Evolutionary conservation across 1,139 yeast species (phyloP), one percentile per base, ranked within the genome.

Genomic region (Candida buenavistaensis): DNA sequence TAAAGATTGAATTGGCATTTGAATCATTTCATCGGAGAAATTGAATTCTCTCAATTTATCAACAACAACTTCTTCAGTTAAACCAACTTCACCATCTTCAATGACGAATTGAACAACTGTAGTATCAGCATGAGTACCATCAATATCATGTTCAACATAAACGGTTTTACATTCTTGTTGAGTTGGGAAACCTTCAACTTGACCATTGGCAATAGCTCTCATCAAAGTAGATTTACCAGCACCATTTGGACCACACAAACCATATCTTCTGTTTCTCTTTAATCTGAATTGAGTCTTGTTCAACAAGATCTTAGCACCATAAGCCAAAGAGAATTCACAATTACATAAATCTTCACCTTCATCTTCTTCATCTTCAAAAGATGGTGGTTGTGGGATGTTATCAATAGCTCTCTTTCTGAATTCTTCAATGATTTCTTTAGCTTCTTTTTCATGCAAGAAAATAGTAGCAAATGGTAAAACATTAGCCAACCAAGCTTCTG

Each of bases 171-270:
- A 88, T 76, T 88, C 97, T 38, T 87, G 95, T 75, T 89, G 96
- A 57, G 94, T 74, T 76, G 98, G 98, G 96, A 92, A 92, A 72
- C 97, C 97, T 68, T 92, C 97, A 62, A 92, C 97, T 80, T 92
- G 97, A 70, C 97, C 97, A 76, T 92, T 90, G 55, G 97, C 97
- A 74, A 92, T 87, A 57, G 98, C 97, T 80, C 97, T 88, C 97
- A 92, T 89, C 72, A 92, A 83, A 56, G 98, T 92, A 54, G 97
- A 92, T 78, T 92, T 92, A 86, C 98, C 98, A 60, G 97, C 96
- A 85, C 98, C 98, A 75, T 92, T 92, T 64, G 97, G 97, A 76
- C 98, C 98, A 79, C 97, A 90, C 57, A 92, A 80, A 88, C 98
- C 98, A 69, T 92, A 92, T 78, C 98, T 87, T 78, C 97, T 90